phyloP scores from a whole-genome alignment of 2,329 filamentous ascomycete genomes.

The Pseudogymnoascus sp. region DNA sequence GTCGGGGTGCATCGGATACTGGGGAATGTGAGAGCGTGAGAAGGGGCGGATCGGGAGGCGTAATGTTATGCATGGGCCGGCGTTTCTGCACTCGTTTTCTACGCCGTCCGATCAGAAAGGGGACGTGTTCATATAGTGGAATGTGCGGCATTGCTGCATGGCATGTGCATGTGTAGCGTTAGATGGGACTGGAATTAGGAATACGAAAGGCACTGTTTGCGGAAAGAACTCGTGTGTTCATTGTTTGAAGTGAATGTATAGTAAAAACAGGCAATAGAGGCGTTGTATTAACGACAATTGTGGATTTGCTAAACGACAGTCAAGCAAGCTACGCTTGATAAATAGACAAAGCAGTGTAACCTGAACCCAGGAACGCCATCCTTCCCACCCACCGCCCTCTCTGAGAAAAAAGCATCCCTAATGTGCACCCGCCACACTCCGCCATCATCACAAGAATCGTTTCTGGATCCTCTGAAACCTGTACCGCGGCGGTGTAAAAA shows the following conservation, averaged over 20 bases:
- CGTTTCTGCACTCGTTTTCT: slow-evolving; percentile 7
- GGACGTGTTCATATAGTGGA: slow-evolving; percentile 2
- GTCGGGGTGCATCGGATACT: background rate
- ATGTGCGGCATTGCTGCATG: slow-evolving; percentile 1
- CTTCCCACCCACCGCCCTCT: background rate
- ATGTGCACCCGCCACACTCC: background rate
- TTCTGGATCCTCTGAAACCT: background rate
- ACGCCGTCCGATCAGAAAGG: background rate
- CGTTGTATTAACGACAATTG: background rate
- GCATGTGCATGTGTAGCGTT: background rate
- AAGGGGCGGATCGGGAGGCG: background rate
- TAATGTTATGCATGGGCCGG: slow-evolving; percentile 3
- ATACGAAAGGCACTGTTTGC: slow-evolving; percentile 4
- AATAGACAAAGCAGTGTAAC: background rate
- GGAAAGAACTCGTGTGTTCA: background rate
- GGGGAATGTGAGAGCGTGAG: background rate
- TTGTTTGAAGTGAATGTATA: background rate
- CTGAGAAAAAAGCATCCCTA: background rate
- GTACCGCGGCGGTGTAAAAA: background rate
- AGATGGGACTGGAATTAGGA: slow-evolving; percentile 2
- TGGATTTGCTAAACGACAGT: background rate
- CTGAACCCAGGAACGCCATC: background rate
- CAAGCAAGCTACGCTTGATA: background rate
- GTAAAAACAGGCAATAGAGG: background rate
- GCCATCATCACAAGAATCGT: background rate